A percentile compares a stretch with the other conserved stretches of the same genome.
phyloP scores from a whole-genome alignment of 2,329 filamentous ascomycete genomes.

The Aspergillus arachidicola region DNA sequence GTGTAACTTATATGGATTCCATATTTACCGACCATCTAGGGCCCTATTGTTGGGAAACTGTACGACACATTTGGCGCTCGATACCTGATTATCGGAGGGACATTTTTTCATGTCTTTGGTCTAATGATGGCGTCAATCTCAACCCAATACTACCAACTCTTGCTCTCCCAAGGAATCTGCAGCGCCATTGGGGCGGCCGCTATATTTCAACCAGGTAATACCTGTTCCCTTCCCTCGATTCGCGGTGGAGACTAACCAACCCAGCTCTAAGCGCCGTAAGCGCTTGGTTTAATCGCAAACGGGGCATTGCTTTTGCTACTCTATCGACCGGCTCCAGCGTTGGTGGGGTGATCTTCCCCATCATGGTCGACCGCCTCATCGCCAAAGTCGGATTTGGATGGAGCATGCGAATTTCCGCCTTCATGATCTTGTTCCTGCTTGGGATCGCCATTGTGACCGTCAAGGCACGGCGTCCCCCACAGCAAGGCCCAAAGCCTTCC shows the following conservation, averaged over 20 bases:
- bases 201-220: constrained; percentile 49
- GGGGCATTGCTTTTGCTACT: constrained; percentile 58
- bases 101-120: constrained; percentile 59
- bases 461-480: constrained; percentile 44
- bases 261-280: constrained; percentile 34
- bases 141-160: constrained; percentile 59
- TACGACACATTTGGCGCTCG: constrained; percentile 67
- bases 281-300: constrained; percentile 57
- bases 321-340: constrained; percentile 57
- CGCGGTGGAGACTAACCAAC: neutral
- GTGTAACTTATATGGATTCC: fast-evolving
- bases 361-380: constrained; percentile 62
- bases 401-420: constrained; percentile 60
- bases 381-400: constrained; percentile 57
- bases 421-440: constrained; percentile 63
- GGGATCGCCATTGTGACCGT: constrained; percentile 57
- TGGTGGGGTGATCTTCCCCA: constrained; percentile 64
- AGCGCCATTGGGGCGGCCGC: constrained; percentile 54
- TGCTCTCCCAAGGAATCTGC: constrained; percentile 59
- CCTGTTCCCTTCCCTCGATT: neutral
- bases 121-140: constrained; percentile 62
- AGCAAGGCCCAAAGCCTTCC: constrained; percentile 28
- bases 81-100: constrained; percentile 53
- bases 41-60: constrained; percentile 64
- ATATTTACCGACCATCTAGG: constrained; percentile 34